These are phyloP conservation scores for Oryza coarctata DNA, from an alignment of 176 grass and related monocot genomes.

Conservation along the genomic window DNA sequence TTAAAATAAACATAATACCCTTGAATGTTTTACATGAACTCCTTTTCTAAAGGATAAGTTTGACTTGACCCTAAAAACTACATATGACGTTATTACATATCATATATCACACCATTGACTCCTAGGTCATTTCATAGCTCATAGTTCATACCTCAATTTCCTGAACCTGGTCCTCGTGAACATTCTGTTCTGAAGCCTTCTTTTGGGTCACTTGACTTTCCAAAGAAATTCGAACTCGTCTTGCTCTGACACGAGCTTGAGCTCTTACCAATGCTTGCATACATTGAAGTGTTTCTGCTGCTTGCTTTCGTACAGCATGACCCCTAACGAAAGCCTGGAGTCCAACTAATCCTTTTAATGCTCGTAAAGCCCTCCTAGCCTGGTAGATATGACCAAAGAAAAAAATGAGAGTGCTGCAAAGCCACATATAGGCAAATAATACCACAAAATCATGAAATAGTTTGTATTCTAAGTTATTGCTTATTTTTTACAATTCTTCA, in stretches of 20 bases:
- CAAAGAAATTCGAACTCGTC: constrained; percentile 76
- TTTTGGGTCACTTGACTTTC: constrained; percentile 81
- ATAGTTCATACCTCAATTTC: constrained; percentile 95
- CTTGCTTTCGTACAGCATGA: constrained; percentile 98
- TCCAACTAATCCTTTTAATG: constrained; percentile 89
- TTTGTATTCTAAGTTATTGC: background rate
- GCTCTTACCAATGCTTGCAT: constrained; percentile 95
- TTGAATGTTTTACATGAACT: background rate
- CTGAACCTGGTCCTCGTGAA: constrained; percentile 22
- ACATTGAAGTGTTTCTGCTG: constrained; percentile 94
- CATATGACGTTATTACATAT: background rate
- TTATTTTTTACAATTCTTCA: background rate
- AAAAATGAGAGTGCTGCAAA: constrained; percentile 9
- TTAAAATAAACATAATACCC: constrained; percentile 12
- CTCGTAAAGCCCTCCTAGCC: constrained; percentile 90
- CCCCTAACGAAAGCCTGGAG: constrained; percentile 93
- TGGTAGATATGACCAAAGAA: constrained; percentile 37
- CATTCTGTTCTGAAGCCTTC: constrained; percentile 46
- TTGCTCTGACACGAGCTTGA: constrained; percentile 96
- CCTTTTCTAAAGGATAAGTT: background rate
- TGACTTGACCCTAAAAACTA: background rate
- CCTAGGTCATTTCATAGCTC: constrained; percentile 55
- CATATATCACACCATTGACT: background rate
- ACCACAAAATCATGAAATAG: constrained; percentile 11
- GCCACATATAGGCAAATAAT: background rate